Evolutionary conservation across 352 stramenopile species (phyloP), one percentile per base, ranked within the genome.

Genomic region (Pythium aquatile): DNA sequence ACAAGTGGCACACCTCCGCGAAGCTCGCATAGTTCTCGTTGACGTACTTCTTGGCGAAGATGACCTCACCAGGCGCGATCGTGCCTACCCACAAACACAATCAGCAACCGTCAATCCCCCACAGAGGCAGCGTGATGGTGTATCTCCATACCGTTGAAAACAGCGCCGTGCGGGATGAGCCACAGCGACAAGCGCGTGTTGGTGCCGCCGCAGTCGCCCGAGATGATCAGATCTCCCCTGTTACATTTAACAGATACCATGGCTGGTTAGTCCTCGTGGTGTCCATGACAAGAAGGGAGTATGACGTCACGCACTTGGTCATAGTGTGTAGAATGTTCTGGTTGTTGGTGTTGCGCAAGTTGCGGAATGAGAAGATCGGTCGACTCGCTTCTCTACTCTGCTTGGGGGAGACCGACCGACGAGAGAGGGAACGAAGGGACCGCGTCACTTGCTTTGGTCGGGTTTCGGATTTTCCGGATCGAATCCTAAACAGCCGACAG

Each of bases 121-220:
- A 24, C 20, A 24, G 20, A 24, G 20, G 20, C 20, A 24, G 20
- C 20, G 20, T 24, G 20, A 24, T 24, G 20, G 20, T 24, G 20
- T 24, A 24, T 33, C 56, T 51, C 53, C 70, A 44, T 63, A 85
- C 77, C 79, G 30, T 71, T 85, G 64, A 90, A 91, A 8, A 72
- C 81, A 54, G 74, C 72, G 54, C 73, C 81, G 28, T 79, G 72
- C 29, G 83, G 86, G 58, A 96, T 87, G 33, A 84, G 75, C 78
- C 85, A 96, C 26, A 98, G 78, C 75, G 89, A 89, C 59, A 99
- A 85, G 17, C 97, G 90, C 63, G 91, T 98, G 79, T 99, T 99
- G 62, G 97, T 99, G 65, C 97, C 97, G 66, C 97, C 97, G 64
- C 98, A 98, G 79, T 99, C 97, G 55, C 93, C 97, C 11, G 84